These are phyloP conservation scores for Lachnum nothofagi DNA, from an alignment of 2,329 filamentous ascomycete species.

Conservation along the genomic window DNA sequence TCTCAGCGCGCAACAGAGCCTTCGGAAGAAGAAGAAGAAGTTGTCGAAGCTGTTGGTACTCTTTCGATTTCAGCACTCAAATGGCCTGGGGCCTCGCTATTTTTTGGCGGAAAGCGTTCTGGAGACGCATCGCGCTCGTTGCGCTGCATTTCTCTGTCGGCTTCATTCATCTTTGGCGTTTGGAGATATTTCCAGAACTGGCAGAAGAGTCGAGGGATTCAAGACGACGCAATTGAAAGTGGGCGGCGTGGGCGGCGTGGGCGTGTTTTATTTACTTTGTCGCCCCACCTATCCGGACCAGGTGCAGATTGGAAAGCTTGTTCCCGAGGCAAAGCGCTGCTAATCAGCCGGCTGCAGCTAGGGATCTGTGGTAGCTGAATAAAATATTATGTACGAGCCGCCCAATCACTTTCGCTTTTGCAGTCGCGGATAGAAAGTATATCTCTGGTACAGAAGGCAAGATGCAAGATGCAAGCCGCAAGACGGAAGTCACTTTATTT, in stretches of 20 bases:
- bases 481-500: too few species aligned
- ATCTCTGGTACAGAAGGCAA: too few species aligned
- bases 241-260: background rate
- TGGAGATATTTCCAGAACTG: background rate
- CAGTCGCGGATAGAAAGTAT: too few species aligned
- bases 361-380: too few species aligned
- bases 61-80: slow-evolving; percentile 55
- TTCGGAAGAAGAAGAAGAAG: slow-evolving; percentile 43
- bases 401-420: too few species aligned
- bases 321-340: too few species aligned
- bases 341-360: too few species aligned
- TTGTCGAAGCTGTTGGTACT: slow-evolving; percentile 50
- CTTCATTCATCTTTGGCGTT: slow-evolving; percentile 26
- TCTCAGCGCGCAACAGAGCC: slow-evolving; percentile 35
- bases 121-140: slow-evolving; percentile 50
- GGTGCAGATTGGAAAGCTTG: too few species aligned
- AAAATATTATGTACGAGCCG: too few species aligned
- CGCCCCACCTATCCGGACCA: too few species aligned
- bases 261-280: too few species aligned
- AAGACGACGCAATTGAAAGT: background rate
- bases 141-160: slow-evolving; percentile 25
- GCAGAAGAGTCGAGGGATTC: background rate
- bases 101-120: slow-evolving; percentile 31
- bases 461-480: too few species aligned
- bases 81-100: slow-evolving; percentile 17